These are phyloP conservation scores for Apiospora kogelbergensis DNA, from an alignment of 2,329 filamentous ascomycete species.

Conservation along the genomic window DNA sequence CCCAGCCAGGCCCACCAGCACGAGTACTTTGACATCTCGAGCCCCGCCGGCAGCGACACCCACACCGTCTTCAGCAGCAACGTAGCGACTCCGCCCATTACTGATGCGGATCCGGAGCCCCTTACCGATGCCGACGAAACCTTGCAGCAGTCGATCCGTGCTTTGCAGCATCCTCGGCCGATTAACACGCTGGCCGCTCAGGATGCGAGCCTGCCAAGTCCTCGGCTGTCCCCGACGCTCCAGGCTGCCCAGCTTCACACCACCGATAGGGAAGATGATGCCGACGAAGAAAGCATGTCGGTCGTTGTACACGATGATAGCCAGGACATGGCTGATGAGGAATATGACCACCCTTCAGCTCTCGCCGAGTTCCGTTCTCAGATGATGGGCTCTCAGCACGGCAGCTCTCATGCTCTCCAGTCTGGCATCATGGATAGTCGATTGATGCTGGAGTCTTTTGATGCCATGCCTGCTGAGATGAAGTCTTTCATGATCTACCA, in stretches of 20 bases:
- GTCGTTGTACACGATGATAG: conserved; percentile 38
- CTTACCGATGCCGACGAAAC: conserved; percentile 53
- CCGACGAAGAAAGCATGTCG: conserved; percentile 40
- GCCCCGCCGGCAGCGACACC: conserved; percentile 54
- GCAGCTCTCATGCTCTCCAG: conserved; percentile 27
- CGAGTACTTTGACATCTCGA: conserved; percentile 45
- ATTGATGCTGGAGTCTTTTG: conserved; percentile 83
- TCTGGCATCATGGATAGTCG: conserved; percentile 71
- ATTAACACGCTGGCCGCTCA: conserved; percentile 74
- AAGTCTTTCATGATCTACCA: conserved; percentile 98
- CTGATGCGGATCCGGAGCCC: conserved; percentile 68
- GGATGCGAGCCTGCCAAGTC: conserved; percentile 91
- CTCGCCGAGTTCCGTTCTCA: conserved; percentile 27
- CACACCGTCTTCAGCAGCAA: conserved; percentile 62
- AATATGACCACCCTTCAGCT: conserved; percentile 25
- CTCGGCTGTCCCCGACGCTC: conserved; percentile 87
- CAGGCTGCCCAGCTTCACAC: conserved; percentile 62
- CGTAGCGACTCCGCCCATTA: conserved; percentile 73
- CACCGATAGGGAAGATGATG: conserved; percentile 42
- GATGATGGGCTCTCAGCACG: conserved; percentile 31
- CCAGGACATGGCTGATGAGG: conserved; percentile 40
- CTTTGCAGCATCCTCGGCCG: conserved; percentile 47
- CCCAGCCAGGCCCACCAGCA: conserved; percentile 36
- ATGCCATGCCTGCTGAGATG: conserved; percentile 85
- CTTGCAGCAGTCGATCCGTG: conserved; percentile 45